phyloP scores from a whole-genome alignment of 768 basidiomycete species.

The Floccularia luteovirens region DNA sequence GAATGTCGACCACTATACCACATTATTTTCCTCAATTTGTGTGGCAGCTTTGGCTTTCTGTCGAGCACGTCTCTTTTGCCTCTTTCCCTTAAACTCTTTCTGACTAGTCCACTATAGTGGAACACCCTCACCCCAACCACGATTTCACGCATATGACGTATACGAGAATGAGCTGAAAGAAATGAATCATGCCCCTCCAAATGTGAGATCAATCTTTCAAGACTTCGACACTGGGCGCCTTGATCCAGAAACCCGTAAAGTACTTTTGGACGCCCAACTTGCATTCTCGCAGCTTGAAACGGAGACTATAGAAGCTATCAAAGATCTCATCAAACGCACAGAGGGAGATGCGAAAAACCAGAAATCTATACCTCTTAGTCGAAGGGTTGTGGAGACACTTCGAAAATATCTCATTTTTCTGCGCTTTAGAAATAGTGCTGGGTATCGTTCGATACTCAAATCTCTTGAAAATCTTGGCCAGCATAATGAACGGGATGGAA shows the following conservation, averaged over 20 bases:
- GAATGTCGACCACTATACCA: slow-evolving; percentile 15
- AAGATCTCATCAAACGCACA: slow-evolving; percentile 24
- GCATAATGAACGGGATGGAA: slow-evolving; percentile 11
- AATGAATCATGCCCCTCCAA: slow-evolving; percentile 25
- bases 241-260: slow-evolving; percentile 25
- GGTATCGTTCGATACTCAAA: slow-evolving; percentile 32
- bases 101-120: slow-evolving; percentile 7
- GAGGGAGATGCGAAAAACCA: slow-evolving; percentile 16
- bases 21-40: slow-evolving; percentile 39
- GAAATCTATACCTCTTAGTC: slow-evolving; percentile 20
- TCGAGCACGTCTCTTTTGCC: slow-evolving; percentile 14
- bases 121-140: slow-evolving; percentile 16
- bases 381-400: slow-evolving; percentile 24
- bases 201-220: slow-evolving; percentile 29
- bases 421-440: slow-evolving; percentile 47
- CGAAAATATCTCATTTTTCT: slow-evolving; percentile 47
- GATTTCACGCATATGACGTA: slow-evolving; percentile 46
- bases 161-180: slow-evolving; percentile 44
- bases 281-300: slow-evolving; percentile 35
- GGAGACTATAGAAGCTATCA: slow-evolving; percentile 29
- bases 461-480: slow-evolving; percentile 15
- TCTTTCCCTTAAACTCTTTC: neutral
- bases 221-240: slow-evolving; percentile 27
- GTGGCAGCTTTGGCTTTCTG: slow-evolving; percentile 42
- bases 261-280: slow-evolving; percentile 31